Base-by-base conservation (phyloP, 345 rosid species). In the Aquilaria malaccensis region DNA sequence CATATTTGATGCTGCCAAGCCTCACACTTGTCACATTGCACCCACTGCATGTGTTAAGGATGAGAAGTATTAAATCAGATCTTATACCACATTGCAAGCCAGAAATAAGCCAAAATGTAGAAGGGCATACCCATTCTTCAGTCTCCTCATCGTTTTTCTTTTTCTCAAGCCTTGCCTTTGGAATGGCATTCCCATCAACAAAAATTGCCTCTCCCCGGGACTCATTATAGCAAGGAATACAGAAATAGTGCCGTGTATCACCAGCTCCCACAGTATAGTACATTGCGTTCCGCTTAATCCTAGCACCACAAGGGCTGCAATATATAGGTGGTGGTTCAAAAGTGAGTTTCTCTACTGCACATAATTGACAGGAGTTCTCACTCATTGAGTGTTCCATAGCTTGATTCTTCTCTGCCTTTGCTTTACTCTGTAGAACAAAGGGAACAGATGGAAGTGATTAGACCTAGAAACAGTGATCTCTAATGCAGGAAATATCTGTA, bases 1-100 rank as follows among this genome's bases (percentile, higher is more conserved):
- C 99, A 95, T 47, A 95, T 95, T 71, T 95, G 99, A 80, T 95
- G 99, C 79, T 95, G 99, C 99, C 99, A 95, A 37, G 88, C 88
- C 75, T 95, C 96, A 75, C 99, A 95, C 70, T 95, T 95, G 84
- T 95, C 99, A 81, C 99, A 95, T 69, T 94, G 99, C 73, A 94
- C 97, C 99, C 99, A 94, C 97, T 94, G 86, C 77, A 77, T 14
- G 63, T 56, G 66, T 55, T 49, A 75, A 74, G 13, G 59, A 74
- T 70, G 22, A 3, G 53, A 55, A 63, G 60, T 13, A 50, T 65
- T 63, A 50, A 75, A 59, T 32, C 10, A 67, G 52, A 43, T 52
- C 58, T 52, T 58, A 45, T 55, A 69, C 58, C 70, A 49, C 31
- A 63, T 4, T 45, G 58, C 51, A 64, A 57, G 70, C 45, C 11